Percentiles rank a stretch among this genome's conserved stretches.
These are phyloP conservation scores for Termitomyces heimii DNA, from an alignment of 768 basidiomycete species.

Conservation along the genomic window DNA sequence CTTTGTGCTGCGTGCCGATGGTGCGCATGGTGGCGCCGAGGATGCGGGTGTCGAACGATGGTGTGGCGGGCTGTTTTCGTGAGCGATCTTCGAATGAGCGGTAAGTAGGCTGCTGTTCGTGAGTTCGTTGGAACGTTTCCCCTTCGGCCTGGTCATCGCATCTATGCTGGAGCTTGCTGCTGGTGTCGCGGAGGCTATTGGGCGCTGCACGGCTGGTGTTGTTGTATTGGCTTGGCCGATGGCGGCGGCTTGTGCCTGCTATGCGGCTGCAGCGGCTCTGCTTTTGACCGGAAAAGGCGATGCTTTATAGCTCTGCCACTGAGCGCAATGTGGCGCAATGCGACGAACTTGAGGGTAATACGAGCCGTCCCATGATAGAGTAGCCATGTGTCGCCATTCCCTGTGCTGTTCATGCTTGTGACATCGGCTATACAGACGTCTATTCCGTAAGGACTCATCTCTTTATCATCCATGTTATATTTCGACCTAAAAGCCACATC, in stretches of 20 bases:
- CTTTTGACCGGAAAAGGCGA: too few relatives aligned
- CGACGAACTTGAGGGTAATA: too few relatives aligned
- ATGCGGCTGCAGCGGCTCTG: conserved; percentile 28
- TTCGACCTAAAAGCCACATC: too few relatives aligned
- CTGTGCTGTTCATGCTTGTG: too few relatives aligned
- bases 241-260: conserved; percentile 21
- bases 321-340: too few relatives aligned
- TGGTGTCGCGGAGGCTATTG: conserved; percentile 8
- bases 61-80: conserved; percentile 65
- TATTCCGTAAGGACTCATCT: too few relatives aligned
- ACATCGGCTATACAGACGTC: too few relatives aligned
- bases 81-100: conserved; percentile 74
- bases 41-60: conserved; percentile 63
- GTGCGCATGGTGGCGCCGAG: conserved; percentile 64
- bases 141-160: conserved; percentile 77
- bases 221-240: conserved; percentile 18
- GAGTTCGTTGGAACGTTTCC: conserved; percentile 65
- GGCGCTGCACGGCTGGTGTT: conserved; percentile 15
- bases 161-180: conserved; percentile 37
- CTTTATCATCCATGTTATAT: too few relatives aligned
- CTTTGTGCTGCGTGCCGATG: conserved; percentile 62
- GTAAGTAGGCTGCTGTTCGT: conserved; percentile 57
- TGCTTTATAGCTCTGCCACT: too few relatives aligned
- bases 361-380: too few relatives aligned
- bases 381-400: too few relatives aligned